Conservation (phyloP, 2,329 filamentous ascomycete species). For the Fusarium cyanostomum region DNA sequence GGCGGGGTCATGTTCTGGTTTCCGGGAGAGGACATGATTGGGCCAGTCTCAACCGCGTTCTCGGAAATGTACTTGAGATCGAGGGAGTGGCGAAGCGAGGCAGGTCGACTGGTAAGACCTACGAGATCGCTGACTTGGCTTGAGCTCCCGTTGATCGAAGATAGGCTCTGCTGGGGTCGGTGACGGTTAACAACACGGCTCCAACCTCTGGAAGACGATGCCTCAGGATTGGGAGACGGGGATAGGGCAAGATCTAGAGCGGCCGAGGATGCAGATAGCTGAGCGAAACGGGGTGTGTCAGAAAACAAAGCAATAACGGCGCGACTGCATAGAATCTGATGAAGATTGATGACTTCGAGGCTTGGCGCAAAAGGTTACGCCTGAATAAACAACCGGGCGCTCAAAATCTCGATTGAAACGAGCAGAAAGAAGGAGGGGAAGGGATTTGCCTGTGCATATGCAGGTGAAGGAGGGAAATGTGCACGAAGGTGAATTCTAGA, state of each 20-base stretch:
- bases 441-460: constrained; percentile 1
- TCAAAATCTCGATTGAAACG: constrained; percentile 11
- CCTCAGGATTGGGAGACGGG: constrained; percentile 71
- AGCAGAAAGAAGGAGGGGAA: background rate
- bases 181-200: constrained; percentile 70
- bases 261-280: constrained; percentile 84
- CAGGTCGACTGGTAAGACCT: constrained; percentile 58
- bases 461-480: constrained; percentile 2
- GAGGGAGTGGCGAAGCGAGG: constrained; percentile 66
- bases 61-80: constrained; percentile 63
- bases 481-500: constrained; percentile 17
- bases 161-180: constrained; percentile 70
- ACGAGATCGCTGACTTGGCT: constrained; percentile 57
- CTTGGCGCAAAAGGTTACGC: background rate
- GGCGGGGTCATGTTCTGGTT: constrained; percentile 69
- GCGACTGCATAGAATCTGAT: constrained; percentile 15
- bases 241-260: constrained; percentile 82
- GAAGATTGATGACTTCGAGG: background rate
- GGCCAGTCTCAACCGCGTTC: constrained; percentile 50
- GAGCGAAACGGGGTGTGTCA: constrained; percentile 50
- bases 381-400: background rate
- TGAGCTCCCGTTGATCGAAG: constrained; percentile 55
- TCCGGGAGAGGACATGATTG: constrained; percentile 57
- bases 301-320: constrained; percentile 40
- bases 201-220: constrained; percentile 61